phyloP scores from a whole-genome alignment of 768 basidiomycete species.

The Auriculariales sp. region DNA sequence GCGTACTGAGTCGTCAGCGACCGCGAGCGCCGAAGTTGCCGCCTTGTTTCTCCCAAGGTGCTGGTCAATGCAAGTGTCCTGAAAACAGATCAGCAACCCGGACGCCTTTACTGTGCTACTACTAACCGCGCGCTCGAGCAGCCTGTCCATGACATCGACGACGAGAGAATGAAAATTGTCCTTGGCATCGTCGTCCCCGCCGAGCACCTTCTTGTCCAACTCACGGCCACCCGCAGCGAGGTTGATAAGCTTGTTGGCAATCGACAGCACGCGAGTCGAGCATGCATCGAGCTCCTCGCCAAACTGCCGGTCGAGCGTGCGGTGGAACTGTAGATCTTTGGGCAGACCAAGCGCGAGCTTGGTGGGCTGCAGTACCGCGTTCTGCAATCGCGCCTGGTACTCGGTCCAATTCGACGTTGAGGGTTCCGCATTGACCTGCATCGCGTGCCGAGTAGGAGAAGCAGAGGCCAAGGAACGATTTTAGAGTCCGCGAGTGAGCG shows the following conservation, averaged over 20 bases:
- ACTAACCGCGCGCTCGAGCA: slow-evolving; percentile 73
- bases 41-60: slow-evolving; percentile 53
- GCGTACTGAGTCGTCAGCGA: slow-evolving; percentile 16
- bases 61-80: slow-evolving; percentile 79
- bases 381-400: slow-evolving; percentile 45
- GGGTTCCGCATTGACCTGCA: neutral
- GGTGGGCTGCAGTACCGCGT: slow-evolving; percentile 46
- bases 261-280: slow-evolving; percentile 45
- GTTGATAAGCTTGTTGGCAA: slow-evolving; percentile 49
- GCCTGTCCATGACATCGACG: slow-evolving; percentile 71
- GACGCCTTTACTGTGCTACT: neutral
- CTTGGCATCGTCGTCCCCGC: slow-evolving; percentile 70
- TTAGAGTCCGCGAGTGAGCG: no score
- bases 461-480: no score
- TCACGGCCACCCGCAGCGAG: slow-evolving; percentile 52
- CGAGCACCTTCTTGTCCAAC: slow-evolving; percentile 49
- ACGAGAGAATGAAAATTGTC: slow-evolving; percentile 62
- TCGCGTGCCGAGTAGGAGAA: neutral
- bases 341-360: slow-evolving; percentile 48
- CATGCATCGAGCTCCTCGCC: slow-evolving; percentile 57
- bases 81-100: neutral
- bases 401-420: slow-evolving; percentile 26
- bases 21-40: slow-evolving; percentile 35
- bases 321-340: slow-evolving; percentile 74
- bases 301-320: slow-evolving; percentile 63